A percentile compares a stretch with the other conserved stretches of the same genome.
Evolutionary conservation across 768 basidiomycete species (phyloP).

Genomic region (Suillus occidentalis): DNA sequence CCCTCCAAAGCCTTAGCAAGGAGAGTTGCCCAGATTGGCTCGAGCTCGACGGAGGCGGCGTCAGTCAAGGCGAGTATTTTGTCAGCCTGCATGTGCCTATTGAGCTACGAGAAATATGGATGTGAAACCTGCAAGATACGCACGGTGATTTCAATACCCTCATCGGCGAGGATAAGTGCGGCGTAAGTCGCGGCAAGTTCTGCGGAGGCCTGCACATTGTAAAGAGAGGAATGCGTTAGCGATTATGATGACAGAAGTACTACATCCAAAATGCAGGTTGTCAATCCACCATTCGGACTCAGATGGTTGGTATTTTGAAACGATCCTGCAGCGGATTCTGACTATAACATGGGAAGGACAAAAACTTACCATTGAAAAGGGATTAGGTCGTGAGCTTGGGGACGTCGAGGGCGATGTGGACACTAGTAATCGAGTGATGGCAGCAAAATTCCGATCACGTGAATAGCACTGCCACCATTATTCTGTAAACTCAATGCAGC

Average conservation of each 20-base stretch:
- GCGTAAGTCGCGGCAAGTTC: slow-evolving; percentile 97
- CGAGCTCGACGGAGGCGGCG: slow-evolving; percentile 84
- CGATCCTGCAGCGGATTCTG: not conserved
- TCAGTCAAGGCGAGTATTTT: slow-evolving; percentile 85
- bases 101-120: slow-evolving; percentile 4
- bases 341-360: not conserved
- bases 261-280: slow-evolving; percentile 13
- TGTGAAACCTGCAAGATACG: slow-evolving; percentile 34
- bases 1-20: slow-evolving; percentile 98
- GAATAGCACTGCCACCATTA: not conserved
- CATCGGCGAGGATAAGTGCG: slow-evolving; percentile 97
- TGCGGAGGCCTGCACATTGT: slow-evolving; percentile 41
- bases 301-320: not conserved
- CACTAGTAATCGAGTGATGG: not conserved
- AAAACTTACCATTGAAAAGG: slow-evolving; percentile 28
- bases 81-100: slow-evolving; percentile 62
- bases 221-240: slow-evolving; percentile 16
- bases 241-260: not conserved
- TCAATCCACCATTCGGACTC: slow-evolving; percentile 22
- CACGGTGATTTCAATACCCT: slow-evolving; percentile 95
- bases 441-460: not conserved
- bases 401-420: slow-evolving; percentile 21
- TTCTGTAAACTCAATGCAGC: not conserved
- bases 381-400: slow-evolving; percentile 8
- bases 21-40: slow-evolving; percentile 96